Conservation (phyloP, 139 green algal species). For the Volvox reticuliferus region DNA sequence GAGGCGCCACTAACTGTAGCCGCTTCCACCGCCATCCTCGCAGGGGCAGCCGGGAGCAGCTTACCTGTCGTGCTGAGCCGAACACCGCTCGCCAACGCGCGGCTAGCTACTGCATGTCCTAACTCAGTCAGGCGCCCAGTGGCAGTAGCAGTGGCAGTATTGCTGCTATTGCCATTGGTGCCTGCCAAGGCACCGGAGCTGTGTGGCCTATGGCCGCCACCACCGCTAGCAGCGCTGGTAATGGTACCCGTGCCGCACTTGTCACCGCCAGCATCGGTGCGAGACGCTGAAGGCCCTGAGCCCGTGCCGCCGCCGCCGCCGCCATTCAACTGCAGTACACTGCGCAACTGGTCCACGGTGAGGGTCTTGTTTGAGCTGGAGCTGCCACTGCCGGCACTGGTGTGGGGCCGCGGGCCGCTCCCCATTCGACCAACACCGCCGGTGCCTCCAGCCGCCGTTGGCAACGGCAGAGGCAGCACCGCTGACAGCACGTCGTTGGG, state of each 20-base stretch:
- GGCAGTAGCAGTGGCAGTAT: not conserved
- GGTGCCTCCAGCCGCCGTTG: not conserved
- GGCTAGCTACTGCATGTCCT: conserved; percentile 2
- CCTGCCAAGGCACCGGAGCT: not conserved
- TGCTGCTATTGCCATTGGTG: not conserved
- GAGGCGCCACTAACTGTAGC: not conserved
- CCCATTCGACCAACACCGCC: not conserved
- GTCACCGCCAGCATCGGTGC: not conserved
- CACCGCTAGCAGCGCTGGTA: not conserved
- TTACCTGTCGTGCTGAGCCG: conserved; percentile 35
- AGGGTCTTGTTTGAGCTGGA: not conserved
- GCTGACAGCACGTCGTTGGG: conserved; percentile 1
- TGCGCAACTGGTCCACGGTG: conserved; percentile 15
- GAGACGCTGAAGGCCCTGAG: not conserved
- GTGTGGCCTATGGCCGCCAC: not conserved
- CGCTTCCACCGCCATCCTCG: conserved; percentile 28
- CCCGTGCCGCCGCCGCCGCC: not conserved
- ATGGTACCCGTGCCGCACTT: not conserved
- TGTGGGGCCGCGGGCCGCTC: not conserved
- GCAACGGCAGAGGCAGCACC: not conserved
- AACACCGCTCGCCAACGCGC: conserved; percentile 10
- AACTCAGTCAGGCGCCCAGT: conserved; percentile 14
- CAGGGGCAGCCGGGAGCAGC: conserved; percentile 23
- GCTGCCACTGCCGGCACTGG: not conserved
- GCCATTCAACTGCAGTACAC: not conserved